Conservation (phyloP, 2,329 filamentous ascomycete genomes). For the Sclerotinia glacialis region DNA sequence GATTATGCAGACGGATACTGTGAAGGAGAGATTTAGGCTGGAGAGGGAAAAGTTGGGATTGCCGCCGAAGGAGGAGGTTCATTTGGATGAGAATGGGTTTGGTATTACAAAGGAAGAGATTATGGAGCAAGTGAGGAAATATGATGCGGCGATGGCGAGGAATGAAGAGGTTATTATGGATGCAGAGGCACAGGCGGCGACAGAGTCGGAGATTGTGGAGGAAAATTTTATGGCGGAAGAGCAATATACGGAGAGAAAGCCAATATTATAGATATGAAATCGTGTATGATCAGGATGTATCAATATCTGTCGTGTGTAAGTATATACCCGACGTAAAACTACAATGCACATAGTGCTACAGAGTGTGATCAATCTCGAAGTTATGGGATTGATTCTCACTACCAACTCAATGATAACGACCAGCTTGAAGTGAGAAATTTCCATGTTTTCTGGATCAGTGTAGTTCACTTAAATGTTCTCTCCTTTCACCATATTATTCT, state of each 20-base stretch:
- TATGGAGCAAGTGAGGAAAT: constrained; percentile 41
- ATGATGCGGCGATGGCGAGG: constrained; percentile 46
- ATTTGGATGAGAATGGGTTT: constrained; percentile 42
- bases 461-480: not conserved
- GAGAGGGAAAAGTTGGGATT: constrained; percentile 67
- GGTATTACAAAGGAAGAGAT: constrained; percentile 38
- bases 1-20: constrained; percentile 72
- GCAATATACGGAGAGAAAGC: constrained; percentile 36
- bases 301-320: constrained; percentile 18
- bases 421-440: not conserved
- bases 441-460: not conserved
- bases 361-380: not conserved
- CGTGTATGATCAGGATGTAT: constrained; percentile 23
- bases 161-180: constrained; percentile 42
- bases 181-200: constrained; percentile 38
- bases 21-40: constrained; percentile 63
- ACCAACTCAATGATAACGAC: not conserved
- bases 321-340: constrained; percentile 9
- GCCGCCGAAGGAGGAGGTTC: constrained; percentile 46
- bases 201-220: constrained; percentile 43
- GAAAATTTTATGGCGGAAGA: constrained; percentile 42
- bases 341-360: not conserved
- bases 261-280: constrained; percentile 27
- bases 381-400: not conserved
- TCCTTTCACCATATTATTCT: not conserved